Base-by-base conservation (phyloP, 2,329 filamentous ascomycete genomes). In the Drechmeria coniospora region DNA sequence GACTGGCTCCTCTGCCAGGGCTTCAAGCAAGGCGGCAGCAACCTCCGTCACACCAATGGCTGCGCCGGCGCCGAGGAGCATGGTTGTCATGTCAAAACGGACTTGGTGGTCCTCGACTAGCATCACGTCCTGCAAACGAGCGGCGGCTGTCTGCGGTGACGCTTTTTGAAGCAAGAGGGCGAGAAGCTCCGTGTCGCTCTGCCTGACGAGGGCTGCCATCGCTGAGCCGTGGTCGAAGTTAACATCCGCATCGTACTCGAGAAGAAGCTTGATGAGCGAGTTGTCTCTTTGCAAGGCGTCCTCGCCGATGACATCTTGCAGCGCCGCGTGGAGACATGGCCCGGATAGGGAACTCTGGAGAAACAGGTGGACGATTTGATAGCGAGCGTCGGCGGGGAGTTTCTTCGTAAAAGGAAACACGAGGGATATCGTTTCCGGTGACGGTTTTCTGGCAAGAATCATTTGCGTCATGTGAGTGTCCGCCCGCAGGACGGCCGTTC, bases 221-320 rank as follows among this genome's bases (percentile, higher is more conserved):
- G 56, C 58, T n/a, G 57, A 50, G 0, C 65, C 64, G 15, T 62
- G 57, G 23, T 63, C 61, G 29, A 62, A 65, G 35, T 68, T 69
- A 21, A 68, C 55, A 26, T 71, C 65, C 4, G 63, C 63, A 10
- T 63, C 59, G 33, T 67, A 51, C 2, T 56, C 51, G 5, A 74
- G 47, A 4, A 73, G 46, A 4, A 73, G 50, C 6, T 56, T 53
- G 29, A 74, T 64, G 8, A 74, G 46, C 2, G 54, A 51, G 23
- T 62, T 56, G 21, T 73, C 68, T 21, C 64, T 52, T 22, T 53
- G 49, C 0, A 57, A 53, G 1, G 54, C 51, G 9, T 57, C 51
- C 23, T 68, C 60, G 10, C 57, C 54, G 23, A 72, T 60, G n/a
- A 62, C 61, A 15, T 61, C 56, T 32, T 69, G 61, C 2, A 73